Evolutionary conservation across 2,329 filamentous ascomycete genomes (phyloP).

Genomic region (Penicillium griseofulvum): DNA sequence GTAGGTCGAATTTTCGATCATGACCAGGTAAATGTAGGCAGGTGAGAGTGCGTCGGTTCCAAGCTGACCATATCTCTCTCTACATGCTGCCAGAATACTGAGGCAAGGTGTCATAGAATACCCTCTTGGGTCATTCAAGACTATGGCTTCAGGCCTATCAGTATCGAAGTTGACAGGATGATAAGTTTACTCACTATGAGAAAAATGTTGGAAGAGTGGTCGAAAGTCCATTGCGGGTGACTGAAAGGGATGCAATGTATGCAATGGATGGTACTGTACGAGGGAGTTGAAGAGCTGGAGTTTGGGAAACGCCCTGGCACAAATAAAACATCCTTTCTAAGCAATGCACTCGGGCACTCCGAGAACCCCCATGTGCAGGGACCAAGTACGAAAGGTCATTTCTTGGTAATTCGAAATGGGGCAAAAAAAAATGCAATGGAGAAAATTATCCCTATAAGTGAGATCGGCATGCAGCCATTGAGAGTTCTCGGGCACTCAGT

Average conservation of each 20-base stretch:
- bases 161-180: neutral
- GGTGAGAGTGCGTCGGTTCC: neutral
- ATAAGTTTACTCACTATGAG: neutral
- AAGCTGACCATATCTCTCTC: neutral
- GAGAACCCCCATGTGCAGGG: neutral
- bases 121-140: neutral
- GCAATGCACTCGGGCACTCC: neutral
- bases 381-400: neutral
- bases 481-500: neutral
- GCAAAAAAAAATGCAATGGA: neutral
- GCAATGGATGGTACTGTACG: neutral
- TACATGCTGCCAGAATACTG: neutral
- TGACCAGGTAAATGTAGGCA: neutral
- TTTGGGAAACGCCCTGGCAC: neutral
- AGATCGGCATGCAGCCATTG: neutral
- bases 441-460: neutral
- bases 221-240: neutral
- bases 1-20: neutral
- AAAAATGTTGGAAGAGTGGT: neutral
- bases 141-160: neutral
- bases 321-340: neutral
- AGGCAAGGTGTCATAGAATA: too few relatives aligned
- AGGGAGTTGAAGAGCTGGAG: neutral
- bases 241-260: neutral
- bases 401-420: neutral